phyloP scores from a whole-genome alignment of 2,329 filamentous ascomycete genomes.

The Ilyonectria sp. region DNA sequence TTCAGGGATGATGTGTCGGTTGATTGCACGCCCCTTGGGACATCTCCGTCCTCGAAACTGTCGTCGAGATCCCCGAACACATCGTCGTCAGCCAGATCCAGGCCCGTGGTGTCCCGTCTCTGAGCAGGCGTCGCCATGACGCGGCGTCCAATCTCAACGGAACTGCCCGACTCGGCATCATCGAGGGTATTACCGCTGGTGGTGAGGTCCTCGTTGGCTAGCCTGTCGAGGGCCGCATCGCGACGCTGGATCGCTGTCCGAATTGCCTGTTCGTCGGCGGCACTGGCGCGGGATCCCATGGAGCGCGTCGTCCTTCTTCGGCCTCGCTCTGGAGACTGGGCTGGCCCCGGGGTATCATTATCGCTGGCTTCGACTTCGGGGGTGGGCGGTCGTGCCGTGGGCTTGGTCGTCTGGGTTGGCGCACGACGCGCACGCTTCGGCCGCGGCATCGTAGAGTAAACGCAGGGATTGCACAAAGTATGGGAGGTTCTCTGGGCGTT shows the following conservation, averaged over 20 bases:
- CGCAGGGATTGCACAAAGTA: neutral
- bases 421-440: slow-evolving; percentile 49
- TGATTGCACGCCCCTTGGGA: slow-evolving; percentile 54
- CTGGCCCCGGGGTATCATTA: slow-evolving; percentile 30
- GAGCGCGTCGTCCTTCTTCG: slow-evolving; percentile 46
- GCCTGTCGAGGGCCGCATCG: slow-evolving; percentile 56
- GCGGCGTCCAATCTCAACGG: slow-evolving; percentile 57
- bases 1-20: slow-evolving; percentile 64
- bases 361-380: slow-evolving; percentile 37
- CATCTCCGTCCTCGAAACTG: slow-evolving; percentile 58
- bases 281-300: slow-evolving; percentile 37
- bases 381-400: slow-evolving; percentile 38
- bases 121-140: slow-evolving; percentile 53
- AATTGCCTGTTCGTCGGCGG: slow-evolving; percentile 47
- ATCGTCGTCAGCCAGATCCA: slow-evolving; percentile 64
- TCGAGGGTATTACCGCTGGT: slow-evolving; percentile 44
- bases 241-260: slow-evolving; percentile 48
- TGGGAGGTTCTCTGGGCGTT: slow-evolving; percentile 18
- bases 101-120: slow-evolving; percentile 61
- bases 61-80: slow-evolving; percentile 63
- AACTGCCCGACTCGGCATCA: slow-evolving; percentile 51
- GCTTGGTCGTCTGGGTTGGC: slow-evolving; percentile 42
- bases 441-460: slow-evolving; percentile 47
- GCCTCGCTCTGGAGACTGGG: slow-evolving; percentile 42
- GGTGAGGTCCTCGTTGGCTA: slow-evolving; percentile 54